Conservation (phyloP, 208 protist species). For the Histomonas meleagridis region DNA sequence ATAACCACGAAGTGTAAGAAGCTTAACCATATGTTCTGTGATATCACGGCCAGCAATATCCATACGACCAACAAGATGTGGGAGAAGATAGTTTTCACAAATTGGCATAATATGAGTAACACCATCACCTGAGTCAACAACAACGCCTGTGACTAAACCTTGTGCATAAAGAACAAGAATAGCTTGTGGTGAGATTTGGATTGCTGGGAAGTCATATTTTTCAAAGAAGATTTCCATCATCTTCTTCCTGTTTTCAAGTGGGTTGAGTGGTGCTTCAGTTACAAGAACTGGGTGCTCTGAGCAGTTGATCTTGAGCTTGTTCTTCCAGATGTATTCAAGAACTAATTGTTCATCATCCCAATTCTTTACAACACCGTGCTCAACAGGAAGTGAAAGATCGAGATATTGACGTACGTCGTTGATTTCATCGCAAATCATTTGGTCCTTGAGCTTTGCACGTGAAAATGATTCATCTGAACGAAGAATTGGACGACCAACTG, state of each 20-base stretch:
- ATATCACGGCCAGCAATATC: slow-evolving; percentile 64
- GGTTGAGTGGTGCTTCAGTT: slow-evolving; percentile 71
- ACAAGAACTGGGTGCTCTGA: slow-evolving; percentile 85
- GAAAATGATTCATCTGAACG: slow-evolving; percentile 61
- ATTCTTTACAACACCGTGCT: slow-evolving; percentile 81
- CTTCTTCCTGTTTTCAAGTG: slow-evolving; percentile 69
- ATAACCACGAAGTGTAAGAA: slow-evolving; percentile 56
- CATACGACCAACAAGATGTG: slow-evolving; percentile 57
- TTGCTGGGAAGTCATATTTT: slow-evolving; percentile 62
- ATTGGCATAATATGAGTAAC: slow-evolving; percentile 89
- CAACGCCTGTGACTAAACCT: slow-evolving; percentile 67
- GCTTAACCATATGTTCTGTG: slow-evolving; percentile 58
- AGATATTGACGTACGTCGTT: slow-evolving; percentile 53
- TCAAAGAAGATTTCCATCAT: slow-evolving; percentile 73
- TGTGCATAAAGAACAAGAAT: slow-evolving; percentile 73
- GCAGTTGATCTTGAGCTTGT: slow-evolving; percentile 53
- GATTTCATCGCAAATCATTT: slow-evolving; percentile 79
- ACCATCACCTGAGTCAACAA: slow-evolving; percentile 84
- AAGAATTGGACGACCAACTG: slow-evolving; percentile 76
- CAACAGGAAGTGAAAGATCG: slow-evolving; percentile 68
- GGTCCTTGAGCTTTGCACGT: slow-evolving; percentile 56
- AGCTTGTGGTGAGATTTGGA: slow-evolving; percentile 74
- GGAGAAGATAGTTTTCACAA: slow-evolving; percentile 65
- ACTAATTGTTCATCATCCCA: slow-evolving; percentile 87
- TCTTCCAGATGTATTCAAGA: slow-evolving; percentile 68